Evolutionary conservation across 2,329 filamentous ascomycete species (phyloP).

Genomic region (Furcasterigmium sp.): DNA sequence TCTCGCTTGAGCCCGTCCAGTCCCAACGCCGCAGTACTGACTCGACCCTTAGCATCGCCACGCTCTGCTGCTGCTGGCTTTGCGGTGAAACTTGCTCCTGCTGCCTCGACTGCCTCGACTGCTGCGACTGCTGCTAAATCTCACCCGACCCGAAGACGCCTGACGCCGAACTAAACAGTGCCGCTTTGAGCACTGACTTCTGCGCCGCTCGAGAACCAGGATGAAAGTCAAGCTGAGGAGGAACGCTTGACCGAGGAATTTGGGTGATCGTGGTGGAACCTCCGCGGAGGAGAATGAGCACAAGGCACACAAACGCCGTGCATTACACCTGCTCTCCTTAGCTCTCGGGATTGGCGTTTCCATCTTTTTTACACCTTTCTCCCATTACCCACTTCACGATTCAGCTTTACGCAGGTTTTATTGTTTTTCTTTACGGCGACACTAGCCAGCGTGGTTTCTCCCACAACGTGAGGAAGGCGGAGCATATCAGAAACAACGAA

Average conservation of each 20-base stretch:
- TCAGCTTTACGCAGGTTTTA: conserved; percentile 1
- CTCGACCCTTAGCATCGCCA: conserved; percentile 24
- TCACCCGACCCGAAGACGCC: not conserved
- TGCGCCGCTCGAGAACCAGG: not conserved
- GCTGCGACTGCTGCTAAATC: conserved; percentile 31
- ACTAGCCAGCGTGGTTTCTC: not conserved
- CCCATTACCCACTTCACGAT: conserved; percentile 3
- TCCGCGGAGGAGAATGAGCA: not conserved
- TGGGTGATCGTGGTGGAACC: not conserved
- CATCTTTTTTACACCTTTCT: not conserved
- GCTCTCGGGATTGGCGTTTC: not conserved
- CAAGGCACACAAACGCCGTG: not conserved
- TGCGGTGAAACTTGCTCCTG: conserved; percentile 38
- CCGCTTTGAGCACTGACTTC: no score
- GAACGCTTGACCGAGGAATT: not conserved
- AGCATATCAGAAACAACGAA: not conserved
- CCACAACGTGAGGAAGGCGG: not conserved
- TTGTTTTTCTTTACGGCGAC: not conserved
- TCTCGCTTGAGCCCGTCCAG: not conserved
- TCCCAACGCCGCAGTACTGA: not conserved
- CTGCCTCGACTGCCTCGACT: conserved; percentile 34
- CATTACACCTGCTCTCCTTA: not conserved
- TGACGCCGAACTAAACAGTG: no score
- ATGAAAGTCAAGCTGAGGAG: not conserved
- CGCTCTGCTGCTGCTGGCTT: conserved; percentile 38